Evolutionary conservation across 2,329 filamentous ascomycete genomes (phyloP).

Genomic region (Colletotrichum sp.): DNA sequence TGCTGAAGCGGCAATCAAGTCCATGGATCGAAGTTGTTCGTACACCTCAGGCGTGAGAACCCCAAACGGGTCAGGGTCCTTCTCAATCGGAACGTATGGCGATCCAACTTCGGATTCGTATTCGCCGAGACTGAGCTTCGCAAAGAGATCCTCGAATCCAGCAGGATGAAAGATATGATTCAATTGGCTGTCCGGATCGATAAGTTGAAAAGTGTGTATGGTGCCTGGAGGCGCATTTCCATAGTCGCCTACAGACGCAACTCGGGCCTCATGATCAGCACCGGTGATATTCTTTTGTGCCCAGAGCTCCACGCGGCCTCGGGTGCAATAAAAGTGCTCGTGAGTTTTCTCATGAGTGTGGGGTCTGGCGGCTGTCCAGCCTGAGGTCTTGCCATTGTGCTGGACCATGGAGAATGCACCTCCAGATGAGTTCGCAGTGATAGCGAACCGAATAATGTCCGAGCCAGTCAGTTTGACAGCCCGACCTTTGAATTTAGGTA

Average conservation of each 20-base stretch:
- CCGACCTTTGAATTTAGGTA: slow-evolving; percentile 26
- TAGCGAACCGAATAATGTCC: slow-evolving; percentile 29
- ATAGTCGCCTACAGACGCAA: slow-evolving; percentile 47
- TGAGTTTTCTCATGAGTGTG: slow-evolving; percentile 46
- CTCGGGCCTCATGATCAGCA: slow-evolving; percentile 34
- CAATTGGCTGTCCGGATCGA: slow-evolving; percentile 52
- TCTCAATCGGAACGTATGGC: slow-evolving; percentile 1
- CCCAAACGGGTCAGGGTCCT: not conserved
- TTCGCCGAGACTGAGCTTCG: slow-evolving; percentile 32
- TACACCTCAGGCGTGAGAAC: slow-evolving; percentile 35
- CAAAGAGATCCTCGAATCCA: slow-evolving; percentile 50
- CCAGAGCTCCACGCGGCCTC: slow-evolving; percentile 51
- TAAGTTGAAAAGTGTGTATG: slow-evolving; percentile 52
- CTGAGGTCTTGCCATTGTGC: slow-evolving; percentile 42
- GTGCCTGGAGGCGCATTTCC: slow-evolving; percentile 48
- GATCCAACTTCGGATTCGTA: not conserved
- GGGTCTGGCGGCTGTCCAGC: slow-evolving; percentile 43
- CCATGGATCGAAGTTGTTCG: not conserved
- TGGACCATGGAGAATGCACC: slow-evolving; percentile 48
- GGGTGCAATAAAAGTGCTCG: slow-evolving; percentile 51
- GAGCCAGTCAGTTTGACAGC: slow-evolving; percentile 23
- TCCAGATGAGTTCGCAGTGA: slow-evolving; percentile 47
- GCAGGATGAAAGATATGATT: slow-evolving; percentile 49
- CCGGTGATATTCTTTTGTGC: slow-evolving; percentile 22
- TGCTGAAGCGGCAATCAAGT: not conserved